These are phyloP conservation scores for Polygonum maritimum DNA, from an alignment of 148 eudicot genomes.

Conservation along the genomic window DNA sequence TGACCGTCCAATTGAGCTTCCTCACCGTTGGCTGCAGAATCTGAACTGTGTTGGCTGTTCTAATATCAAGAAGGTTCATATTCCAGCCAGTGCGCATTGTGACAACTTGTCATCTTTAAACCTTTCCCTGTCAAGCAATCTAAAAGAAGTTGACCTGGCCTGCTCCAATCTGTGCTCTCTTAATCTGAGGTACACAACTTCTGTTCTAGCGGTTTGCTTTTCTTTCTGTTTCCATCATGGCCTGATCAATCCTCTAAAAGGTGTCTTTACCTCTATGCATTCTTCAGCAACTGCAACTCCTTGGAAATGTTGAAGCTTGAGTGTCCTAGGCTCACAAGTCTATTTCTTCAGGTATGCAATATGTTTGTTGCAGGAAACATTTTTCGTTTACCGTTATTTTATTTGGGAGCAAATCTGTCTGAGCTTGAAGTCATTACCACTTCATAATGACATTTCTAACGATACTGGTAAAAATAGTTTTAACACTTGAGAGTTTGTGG, in stretches of 20 bases:
- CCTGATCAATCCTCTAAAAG: neutral
- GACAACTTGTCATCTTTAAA: conserved; percentile 55
- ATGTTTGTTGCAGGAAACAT: neutral
- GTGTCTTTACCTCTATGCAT: neutral
- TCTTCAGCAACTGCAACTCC: conserved; percentile 68
- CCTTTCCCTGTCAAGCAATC: conserved; percentile 66
- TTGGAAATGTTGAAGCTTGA: conserved; percentile 69
- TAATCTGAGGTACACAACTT: conserved; percentile 56
- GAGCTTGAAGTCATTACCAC: neutral
- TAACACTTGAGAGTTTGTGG: too few species aligned
- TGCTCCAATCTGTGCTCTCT: conserved; percentile 67
- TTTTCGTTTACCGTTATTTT: too few species aligned
- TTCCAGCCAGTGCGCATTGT: conserved; percentile 62
- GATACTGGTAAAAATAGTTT: too few species aligned
- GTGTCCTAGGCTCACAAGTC: conserved; percentile 71
- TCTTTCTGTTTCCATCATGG: neutral
- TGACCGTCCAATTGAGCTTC: conserved; percentile 23
- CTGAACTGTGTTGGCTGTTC: conserved; percentile 90
- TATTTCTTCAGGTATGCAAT: conserved; percentile 73
- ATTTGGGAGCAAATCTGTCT: neutral
- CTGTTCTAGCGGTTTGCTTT: neutral
- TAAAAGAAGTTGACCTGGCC: conserved; percentile 72
- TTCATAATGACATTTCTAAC: too few species aligned
- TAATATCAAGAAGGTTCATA: conserved; percentile 65
- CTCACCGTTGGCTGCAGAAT: conserved; percentile 60